These are phyloP conservation scores for Rhodotorula diobovata DNA, from an alignment of 768 basidiomycete genomes.

Conservation along the genomic window DNA sequence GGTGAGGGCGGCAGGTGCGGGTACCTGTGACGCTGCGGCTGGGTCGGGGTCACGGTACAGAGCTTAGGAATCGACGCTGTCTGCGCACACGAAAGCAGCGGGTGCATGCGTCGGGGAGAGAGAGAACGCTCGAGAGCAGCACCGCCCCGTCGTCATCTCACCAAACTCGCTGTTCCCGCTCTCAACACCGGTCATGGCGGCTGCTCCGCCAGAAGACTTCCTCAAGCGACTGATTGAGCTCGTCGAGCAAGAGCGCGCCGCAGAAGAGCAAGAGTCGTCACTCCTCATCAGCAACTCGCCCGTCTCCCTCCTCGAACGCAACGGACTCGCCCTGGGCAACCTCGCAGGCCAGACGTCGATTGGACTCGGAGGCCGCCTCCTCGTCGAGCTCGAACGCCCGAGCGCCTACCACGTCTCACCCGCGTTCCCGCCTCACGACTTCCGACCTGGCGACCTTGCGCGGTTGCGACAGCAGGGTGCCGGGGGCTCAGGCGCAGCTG, in stretches of 20 bases:
- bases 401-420: slow-evolving; percentile 68
- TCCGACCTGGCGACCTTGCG: slow-evolving; percentile 84
- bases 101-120: too few species aligned
- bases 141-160: neutral
- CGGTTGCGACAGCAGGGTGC: slow-evolving; percentile 52
- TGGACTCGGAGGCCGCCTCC: slow-evolving; percentile 84
- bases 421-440: slow-evolving; percentile 76
- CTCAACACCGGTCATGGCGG: neutral
- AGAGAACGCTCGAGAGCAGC: too few species aligned
- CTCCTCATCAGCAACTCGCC: slow-evolving; percentile 76
- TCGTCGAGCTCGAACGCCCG: slow-evolving; percentile 81
- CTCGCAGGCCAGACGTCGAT: slow-evolving; percentile 68
- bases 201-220: slow-evolving; percentile 49
- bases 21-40: too few species aligned
- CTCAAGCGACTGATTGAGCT: slow-evolving; percentile 64
- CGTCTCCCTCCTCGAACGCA: slow-evolving; percentile 77
- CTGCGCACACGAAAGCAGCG: too few species aligned
- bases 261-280: slow-evolving; percentile 76
- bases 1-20: too few species aligned
- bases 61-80: too few species aligned
- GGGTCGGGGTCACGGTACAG: too few species aligned
- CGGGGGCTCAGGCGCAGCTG: slow-evolving; percentile 10
- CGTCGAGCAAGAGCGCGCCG: slow-evolving; percentile 66
- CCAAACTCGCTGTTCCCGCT: neutral
- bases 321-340: slow-evolving; percentile 72